phyloP scores from a whole-genome alignment of 441 rosid genomes.

The Gossypium davidsonii region DNA sequence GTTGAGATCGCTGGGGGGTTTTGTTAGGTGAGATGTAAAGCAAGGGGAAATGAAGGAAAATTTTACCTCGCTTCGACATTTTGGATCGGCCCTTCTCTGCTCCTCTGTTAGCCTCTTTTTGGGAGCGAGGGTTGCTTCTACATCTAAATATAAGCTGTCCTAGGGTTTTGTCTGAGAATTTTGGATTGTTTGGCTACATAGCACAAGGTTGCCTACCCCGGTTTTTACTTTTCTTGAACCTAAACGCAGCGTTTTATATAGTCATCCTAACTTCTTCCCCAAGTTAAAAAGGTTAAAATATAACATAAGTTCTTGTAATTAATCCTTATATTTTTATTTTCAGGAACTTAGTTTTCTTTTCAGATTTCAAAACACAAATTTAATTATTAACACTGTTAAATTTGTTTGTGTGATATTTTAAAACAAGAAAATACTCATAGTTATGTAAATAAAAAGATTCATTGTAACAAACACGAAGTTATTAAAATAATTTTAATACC shows the following conservation, averaged over 20 bases:
- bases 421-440: no score
- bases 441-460: no score
- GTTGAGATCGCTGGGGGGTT: background rate
- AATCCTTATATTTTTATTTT: no score
- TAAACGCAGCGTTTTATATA: background rate
- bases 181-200: conserved; percentile 14
- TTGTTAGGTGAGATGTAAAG: background rate
- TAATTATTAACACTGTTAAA: no score
- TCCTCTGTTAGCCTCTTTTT: background rate
- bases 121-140: background rate
- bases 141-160: background rate
- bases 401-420: no score
- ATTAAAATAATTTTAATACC: no score
- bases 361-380: no score
- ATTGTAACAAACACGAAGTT: no score
- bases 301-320: no score
- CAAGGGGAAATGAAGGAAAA: background rate
- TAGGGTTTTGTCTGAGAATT: conserved; percentile 9
- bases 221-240: background rate
- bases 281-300: no score
- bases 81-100: conserved; percentile 14
- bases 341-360: no score
- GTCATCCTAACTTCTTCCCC: no score
- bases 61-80: conserved; percentile 80
- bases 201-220: background rate